These are phyloP conservation scores for Puccinia polysora DNA, from an alignment of 1,284 basidiomycete species.

Conservation along the genomic window DNA sequence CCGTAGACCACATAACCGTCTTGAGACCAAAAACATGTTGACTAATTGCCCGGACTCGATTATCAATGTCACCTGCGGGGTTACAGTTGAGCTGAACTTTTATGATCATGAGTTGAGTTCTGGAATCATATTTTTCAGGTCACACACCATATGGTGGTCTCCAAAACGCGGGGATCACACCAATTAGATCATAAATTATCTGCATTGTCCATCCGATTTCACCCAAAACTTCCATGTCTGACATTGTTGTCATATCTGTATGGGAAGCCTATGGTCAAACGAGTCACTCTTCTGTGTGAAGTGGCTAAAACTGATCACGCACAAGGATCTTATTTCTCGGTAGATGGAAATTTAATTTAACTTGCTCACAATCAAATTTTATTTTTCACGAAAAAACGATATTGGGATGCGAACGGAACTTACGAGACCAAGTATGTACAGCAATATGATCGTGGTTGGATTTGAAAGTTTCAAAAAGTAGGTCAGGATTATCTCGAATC, in stretches of 20 bases:
- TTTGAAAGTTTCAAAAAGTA: conserved; percentile 60
- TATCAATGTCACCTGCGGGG: conserved; percentile 39
- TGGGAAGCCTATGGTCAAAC: neutral
- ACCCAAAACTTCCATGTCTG: conserved; percentile 65
- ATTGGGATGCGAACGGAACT: neutral
- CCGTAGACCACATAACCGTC: conserved; percentile 73
- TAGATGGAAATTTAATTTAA: too few species aligned
- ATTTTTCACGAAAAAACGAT: neutral
- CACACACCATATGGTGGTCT: conserved; percentile 72
- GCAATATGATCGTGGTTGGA: conserved; percentile 62
- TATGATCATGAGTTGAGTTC: neutral
- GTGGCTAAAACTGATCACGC: neutral
- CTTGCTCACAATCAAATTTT: neutral
- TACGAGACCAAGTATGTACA: conserved; percentile 60
- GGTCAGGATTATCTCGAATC: conserved; percentile 60
- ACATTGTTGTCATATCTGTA: conserved; percentile 66
- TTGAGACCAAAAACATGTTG: conserved; percentile 55
- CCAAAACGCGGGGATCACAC: conserved; percentile 39
- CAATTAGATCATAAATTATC: conserved; percentile 71
- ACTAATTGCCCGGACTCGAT: conserved; percentile 35
- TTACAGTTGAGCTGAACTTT: too few species aligned
- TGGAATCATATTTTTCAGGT: neutral
- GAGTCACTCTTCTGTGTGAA: neutral
- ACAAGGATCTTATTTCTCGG: conserved; percentile 18
- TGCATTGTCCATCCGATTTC: conserved; percentile 79